phyloP scores from a whole-genome alignment of 1,284 basidiomycete genomes.

The Melanopsichium pennsylvanicum region DNA sequence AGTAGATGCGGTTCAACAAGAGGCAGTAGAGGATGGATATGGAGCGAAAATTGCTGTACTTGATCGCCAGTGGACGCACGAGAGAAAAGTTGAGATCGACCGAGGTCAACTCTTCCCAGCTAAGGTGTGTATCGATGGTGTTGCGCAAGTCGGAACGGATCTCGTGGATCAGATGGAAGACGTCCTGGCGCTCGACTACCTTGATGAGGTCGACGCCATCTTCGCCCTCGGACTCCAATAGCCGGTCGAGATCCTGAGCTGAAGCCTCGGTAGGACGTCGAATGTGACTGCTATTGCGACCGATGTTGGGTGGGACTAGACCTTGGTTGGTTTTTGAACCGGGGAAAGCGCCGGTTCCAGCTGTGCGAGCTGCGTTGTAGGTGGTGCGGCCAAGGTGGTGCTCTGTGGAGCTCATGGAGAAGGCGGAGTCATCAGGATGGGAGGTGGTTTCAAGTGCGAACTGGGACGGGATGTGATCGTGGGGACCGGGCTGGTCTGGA shows the following conservation, averaged over 20 bases:
- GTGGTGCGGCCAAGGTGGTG: slow-evolving; percentile 18
- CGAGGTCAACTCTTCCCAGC: slow-evolving; percentile 57
- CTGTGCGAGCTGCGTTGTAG: too few species aligned
- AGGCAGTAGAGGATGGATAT: slow-evolving; percentile 83
- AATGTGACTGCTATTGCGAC: slow-evolving; percentile 1
- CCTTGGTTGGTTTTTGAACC: too few species aligned
- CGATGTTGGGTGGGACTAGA: too few species aligned
- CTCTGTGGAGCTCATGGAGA: slow-evolving; percentile 31
- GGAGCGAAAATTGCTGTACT: slow-evolving; percentile 47
- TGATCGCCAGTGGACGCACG: slow-evolving; percentile 56
- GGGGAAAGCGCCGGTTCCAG: too few species aligned
- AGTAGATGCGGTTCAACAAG: slow-evolving; percentile 86
- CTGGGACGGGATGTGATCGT: slow-evolving; percentile 20
- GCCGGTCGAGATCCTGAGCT: slow-evolving; percentile 31
- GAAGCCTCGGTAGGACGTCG: slow-evolving; percentile 29
- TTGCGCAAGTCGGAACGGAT: slow-evolving; percentile 46
- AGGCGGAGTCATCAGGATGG: slow-evolving; percentile 18
- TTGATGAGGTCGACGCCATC: slow-evolving; percentile 48
- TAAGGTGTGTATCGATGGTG: slow-evolving; percentile 57
- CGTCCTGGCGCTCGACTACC: slow-evolving; percentile 41
- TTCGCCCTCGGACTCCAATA: slow-evolving; percentile 44
- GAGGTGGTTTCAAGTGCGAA: slow-evolving; percentile 20
- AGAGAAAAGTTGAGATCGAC: slow-evolving; percentile 59
- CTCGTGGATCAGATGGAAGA: slow-evolving; percentile 53
- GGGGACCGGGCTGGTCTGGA: slow-evolving; percentile 29